Conservation (phyloP, 1,284 basidiomycete species). For the Cryptococcus sp. region DNA sequence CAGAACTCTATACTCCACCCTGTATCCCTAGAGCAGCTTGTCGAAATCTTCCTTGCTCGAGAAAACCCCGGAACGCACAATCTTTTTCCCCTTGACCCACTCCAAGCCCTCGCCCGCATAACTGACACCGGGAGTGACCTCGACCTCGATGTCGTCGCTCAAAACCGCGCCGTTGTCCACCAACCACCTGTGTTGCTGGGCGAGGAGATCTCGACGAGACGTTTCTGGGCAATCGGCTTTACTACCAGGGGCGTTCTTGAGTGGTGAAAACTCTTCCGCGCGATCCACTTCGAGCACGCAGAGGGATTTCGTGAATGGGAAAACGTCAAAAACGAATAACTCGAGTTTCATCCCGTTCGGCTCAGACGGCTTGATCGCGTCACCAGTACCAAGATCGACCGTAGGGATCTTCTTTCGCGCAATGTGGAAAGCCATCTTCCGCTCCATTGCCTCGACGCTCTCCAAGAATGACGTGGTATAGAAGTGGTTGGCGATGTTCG, state of each 20-base stretch:
- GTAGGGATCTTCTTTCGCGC: conserved; percentile 96
- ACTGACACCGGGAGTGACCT: conserved; percentile 82
- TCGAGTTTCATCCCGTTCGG: conserved; percentile 99
- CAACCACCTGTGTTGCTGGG: conserved; percentile 87
- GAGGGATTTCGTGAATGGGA: conserved; percentile 84
- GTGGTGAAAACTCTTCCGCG: conserved; percentile 88
- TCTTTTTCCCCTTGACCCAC: conserved; percentile 72
- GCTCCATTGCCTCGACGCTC: conserved; percentile 77
- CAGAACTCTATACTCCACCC: too few species aligned
- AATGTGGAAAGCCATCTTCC: conserved; percentile 92
- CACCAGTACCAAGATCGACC: conserved; percentile 68
- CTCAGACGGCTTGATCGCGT: conserved; percentile 71
- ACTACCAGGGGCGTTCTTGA: conserved; percentile 96
- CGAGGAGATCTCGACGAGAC: conserved; percentile 81
- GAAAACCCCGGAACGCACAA: conserved; percentile 59
- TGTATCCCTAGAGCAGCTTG: neutral
- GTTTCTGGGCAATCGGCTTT: conserved; percentile 93
- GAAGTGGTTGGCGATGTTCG: conserved; percentile 98
- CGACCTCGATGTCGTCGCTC: conserved; percentile 66
- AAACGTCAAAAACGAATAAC: conserved; percentile 98
- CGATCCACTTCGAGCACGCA: conserved; percentile 87
- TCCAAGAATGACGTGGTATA: conserved; percentile 89
- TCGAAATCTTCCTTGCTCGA: conserved; percentile 20
- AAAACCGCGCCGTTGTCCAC: conserved; percentile 75
- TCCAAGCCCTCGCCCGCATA: conserved; percentile 93